Base-by-base conservation (phyloP, 2,329 filamentous ascomycete genomes). In the Fusarium sp. region DNA sequence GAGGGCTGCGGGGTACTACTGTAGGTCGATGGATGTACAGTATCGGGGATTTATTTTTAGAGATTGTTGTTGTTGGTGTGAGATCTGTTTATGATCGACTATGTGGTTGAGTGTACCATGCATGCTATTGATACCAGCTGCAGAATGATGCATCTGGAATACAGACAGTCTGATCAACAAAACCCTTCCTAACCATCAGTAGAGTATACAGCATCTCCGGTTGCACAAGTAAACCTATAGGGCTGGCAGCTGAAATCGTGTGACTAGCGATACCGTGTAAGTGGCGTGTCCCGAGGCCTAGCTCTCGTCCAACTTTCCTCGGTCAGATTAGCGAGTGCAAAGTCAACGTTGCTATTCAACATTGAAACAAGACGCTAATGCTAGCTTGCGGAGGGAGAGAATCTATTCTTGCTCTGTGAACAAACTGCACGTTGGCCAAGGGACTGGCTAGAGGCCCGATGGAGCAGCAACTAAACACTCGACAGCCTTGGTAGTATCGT, bases 211-310 rank as follows among this genome's bases (percentile, higher is more conserved):
- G 5, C 11, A 10, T 1, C 17, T 6, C 4, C 8, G 13, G 27
- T n/a, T 53, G 19, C 41, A 37, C 6, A n/a, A 35, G 38, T 45
- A 42, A 39, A 51, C 49, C 32, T 42, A 39, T 47, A 61, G 45
- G 57, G 57, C 57, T 61, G 57, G 57, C 19, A 60, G 56, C 10
- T 54, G 15, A 42, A 55, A 59, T 59, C 56, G 55, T 59, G 56
- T 60, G 56, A 59, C 32, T 23, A 25, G 36, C 25, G 31, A 41
- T 52, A 32, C 38, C 9, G 45, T 61, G 57, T 51, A 61, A 61
- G 57, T 61, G 56, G 56, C 57, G 44, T 51, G 19, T 10, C 9
- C 6, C 17, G 19, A 31, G 9, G 35, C 15, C 44, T 59, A 59
- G 54, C 25, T 31, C 21, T 39, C 6, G 7, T 39, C 37, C 10